Base-by-base conservation (phyloP, 2,329 filamentous ascomycete genomes). In the Aspergillus intermedius region DNA sequence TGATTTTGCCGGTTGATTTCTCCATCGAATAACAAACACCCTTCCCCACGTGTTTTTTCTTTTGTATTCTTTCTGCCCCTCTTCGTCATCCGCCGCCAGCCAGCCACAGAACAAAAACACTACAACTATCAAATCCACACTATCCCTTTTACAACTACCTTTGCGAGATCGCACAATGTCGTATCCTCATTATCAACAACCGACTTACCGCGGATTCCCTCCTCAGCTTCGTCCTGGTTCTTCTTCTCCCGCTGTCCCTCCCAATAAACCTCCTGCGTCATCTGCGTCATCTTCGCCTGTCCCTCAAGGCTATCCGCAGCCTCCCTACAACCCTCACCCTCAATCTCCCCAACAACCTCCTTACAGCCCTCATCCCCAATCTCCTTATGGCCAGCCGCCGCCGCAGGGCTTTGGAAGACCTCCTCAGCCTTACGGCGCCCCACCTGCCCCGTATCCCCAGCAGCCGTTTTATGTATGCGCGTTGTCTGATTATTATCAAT, bases 401-500 rank as follows among this genome's bases (percentile, higher is more conserved):
- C 58, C 58, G 46, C 63, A 67, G 52, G 61, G 60, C 37, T 77
- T 76, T 61, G 64, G 61, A 46, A 63, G 70, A 49, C 68, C 70
- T 17, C 68, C 72, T 40, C 70, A 68, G 51, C 59, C 61, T 49
- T 69, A 66, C 54, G 63, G 60, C 56, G 57, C 60, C 22, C 50
- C 56, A 13, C 53, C 52, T 42, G 60, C 62, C 49, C 64, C 63
- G 46, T 69, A 69, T 52, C 62, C 63, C 35, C 62, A 63, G 48
- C 61, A 66, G 46, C 54, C 61, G 54, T 54, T 62, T 52, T 54
- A 66, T 60, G 61, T 71, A 62, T 63, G 67, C 45, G 59, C 47
- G 34, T 51, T 25, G 46, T 57, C 46, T 54, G 42, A 44, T 40
- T 13, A 40, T 17, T 21, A 40, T 17, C 34, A 17, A n/a, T 17